Evolutionary conservation across 768 basidiomycete genomes (phyloP), one percentile per base, ranked within the genome.

Genomic region (Leccinum barrowsii): DNA sequence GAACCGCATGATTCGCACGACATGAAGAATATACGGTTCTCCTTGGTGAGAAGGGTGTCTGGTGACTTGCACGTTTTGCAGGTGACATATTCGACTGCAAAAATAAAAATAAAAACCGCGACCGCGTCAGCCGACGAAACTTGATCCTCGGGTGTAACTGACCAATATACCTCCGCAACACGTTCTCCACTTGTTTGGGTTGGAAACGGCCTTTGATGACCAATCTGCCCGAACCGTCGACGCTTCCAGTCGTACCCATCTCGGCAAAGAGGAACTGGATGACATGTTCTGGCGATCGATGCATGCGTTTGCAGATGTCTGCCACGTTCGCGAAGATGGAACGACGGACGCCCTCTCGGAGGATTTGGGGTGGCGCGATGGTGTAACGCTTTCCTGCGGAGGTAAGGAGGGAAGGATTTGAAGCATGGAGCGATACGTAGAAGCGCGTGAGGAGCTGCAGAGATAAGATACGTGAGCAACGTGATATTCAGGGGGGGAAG

Each of bases 51-150:
- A 19, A 97, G 84, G 2, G 97, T 99, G 73, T 99, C 97, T 48
- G 92, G 92, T 1, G 96, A 98, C 78, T 98, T 99, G 83, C 97
- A 99, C 42, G 95, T 98, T 76, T 97, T 96, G 85, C 97, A 99
- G 40, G 95, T 95, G 60, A 98, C 96, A 75, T 98, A 98, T 78
- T 98, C 95, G 60, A 96, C 95, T 96, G 64, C 12, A 59, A 46
- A 11, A 8, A 2, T 5, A 32, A 40, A 40, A 40, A 40, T 28
- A n/a, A 3, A n/a, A n/a, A 1, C 11, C 44, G 19, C 24, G 4
- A 42, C n/a, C 11, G 12, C 30, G 49, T 63, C 44, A 58, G 49
- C 44, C 50, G 3, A 47, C 37, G 19, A 19, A 53, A 10, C 12
- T n/a, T n/a, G 17, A 22, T 30, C 24, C 8, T 35, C 40, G 30